phyloP scores from a whole-genome alignment of 2,329 filamentous ascomycete genomes.

The Botryotinia calthae region DNA sequence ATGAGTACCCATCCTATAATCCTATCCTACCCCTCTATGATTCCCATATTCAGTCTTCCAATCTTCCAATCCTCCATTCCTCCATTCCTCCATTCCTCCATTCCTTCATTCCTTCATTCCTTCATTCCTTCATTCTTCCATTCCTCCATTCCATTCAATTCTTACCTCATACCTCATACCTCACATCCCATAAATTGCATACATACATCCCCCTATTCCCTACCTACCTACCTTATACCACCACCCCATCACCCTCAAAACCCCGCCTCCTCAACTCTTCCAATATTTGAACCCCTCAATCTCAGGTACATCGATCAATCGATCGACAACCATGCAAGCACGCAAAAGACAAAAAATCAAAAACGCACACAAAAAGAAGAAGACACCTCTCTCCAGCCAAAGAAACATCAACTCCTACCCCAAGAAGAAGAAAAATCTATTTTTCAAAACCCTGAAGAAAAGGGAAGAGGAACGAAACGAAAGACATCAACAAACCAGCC shows the following conservation, averaged over 20 bases:
- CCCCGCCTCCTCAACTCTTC: background rate
- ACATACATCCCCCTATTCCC: background rate
- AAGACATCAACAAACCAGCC: background rate
- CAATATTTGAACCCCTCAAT: rapidly evolving
- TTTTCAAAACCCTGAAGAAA: background rate
- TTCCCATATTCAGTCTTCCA: background rate
- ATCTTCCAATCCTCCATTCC: background rate
- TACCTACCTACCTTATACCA: background rate
- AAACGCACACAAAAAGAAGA: too few species aligned
- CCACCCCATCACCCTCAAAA: too few species aligned
- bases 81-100: too few species aligned
- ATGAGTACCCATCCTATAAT: background rate
- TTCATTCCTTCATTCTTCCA: too few species aligned
- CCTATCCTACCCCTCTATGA: too few species aligned
- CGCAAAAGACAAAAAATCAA: too few species aligned
- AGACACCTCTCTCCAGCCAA: background rate
- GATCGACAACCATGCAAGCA: too few species aligned
- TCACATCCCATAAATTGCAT: too few species aligned
- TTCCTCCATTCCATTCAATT: too few species aligned
- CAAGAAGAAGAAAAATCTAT: background rate
- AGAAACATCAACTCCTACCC: background rate
- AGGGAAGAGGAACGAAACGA: background rate
- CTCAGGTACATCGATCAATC: too few species aligned
- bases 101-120: background rate
- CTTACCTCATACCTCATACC: too few species aligned